Evolutionary conservation across 306 rosid genomes (phyloP).

Genomic region (Acacia confusa): DNA sequence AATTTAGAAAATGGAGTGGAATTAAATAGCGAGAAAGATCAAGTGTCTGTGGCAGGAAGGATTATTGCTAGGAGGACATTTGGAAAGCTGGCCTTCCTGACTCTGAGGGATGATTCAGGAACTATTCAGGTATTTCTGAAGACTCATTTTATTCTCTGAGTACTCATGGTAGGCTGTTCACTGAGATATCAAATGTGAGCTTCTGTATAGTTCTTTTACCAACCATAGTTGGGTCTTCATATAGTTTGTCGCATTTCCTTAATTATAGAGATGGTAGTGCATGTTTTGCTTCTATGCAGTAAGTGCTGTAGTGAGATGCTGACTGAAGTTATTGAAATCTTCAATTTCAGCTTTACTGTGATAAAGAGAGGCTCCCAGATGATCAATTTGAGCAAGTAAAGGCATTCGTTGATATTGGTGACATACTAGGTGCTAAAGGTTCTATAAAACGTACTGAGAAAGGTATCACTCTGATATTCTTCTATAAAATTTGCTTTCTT

Average conservation of each 20-base stretch:
- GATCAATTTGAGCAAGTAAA: constrained; percentile 82
- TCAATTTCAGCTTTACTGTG: constrained; percentile 84
- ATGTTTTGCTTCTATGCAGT: neutral
- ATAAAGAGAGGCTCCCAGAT: constrained; percentile 69
- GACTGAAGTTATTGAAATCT: constrained; percentile 33
- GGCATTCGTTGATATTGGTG: constrained; percentile 85
- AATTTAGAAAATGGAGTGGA: constrained; percentile 76
- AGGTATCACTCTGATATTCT: constrained; percentile 39
- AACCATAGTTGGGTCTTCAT: neutral
- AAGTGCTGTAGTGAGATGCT: constrained; percentile 15
- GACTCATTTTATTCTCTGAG: neutral
- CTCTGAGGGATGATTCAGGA: constrained; percentile 91
- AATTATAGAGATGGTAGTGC: constrained; percentile 13
- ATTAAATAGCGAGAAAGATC: constrained; percentile 44
- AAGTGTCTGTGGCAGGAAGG: constrained; percentile 80
- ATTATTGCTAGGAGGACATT: constrained; percentile 90
- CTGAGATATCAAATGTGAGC: neutral
- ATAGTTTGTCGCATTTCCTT: constrained; percentile 8
- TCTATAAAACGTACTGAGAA: constrained; percentile 91
- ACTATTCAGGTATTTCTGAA: constrained; percentile 68
- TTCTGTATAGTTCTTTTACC: neutral
- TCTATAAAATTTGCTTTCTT: neutral
- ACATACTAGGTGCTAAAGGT: constrained; percentile 88
- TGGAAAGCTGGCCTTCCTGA: constrained; percentile 96
- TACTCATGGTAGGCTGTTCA: neutral